Base-by-base conservation (phyloP, 768 basidiomycete species). In the Brasilioporus rufonigricans region DNA sequence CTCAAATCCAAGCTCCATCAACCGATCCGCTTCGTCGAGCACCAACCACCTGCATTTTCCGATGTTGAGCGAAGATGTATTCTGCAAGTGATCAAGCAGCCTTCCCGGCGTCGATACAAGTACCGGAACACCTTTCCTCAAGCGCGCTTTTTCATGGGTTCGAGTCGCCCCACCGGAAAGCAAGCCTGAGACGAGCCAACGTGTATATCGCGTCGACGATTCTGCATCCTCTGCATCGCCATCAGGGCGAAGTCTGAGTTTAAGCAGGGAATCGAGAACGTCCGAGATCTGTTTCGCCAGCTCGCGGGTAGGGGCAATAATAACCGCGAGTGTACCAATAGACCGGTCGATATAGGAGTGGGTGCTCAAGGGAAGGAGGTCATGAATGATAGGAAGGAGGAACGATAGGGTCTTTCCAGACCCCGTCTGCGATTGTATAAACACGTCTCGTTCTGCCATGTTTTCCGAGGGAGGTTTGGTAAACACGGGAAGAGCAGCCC, bases 1-100 rank as follows among this genome's bases (percentile, higher is more conserved):
- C 69, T 97, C 95, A 59, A 99, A 99, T 0, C 97, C 97, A 40
- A 98, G 83, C 59, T 98, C 95, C 95, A 98, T 98, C 48, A 99
- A 75, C 39, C 94, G 80, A 72, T 99, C 97, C 7, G 96, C 95
- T 75, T 99, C 97, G 67, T 99, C 97, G 24, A 98, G 83, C 10
- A 99, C 86, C 29, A 99, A 79, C 93, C 96, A 99, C 44, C 91
- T 84, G 68, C 91, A 92, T 73, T 95, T 96, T 49, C 89, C 93
- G 52, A 95, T 82, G 56, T 94, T 87, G 73, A 99, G 93, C 0
- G 92, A 87, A 0, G 90, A 83, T 0, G 97, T 98, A 64, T 96
- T 95, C 70, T 98, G 94, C 36, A 99, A 80, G 66, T 99, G 97
- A 68, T 98, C 97, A 52, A 99, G 82, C 14, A 99, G 77, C 36